These are phyloP conservation scores for Fallopia convolvulus DNA, from an alignment of 148 eudicot genomes.

Conservation along the genomic window DNA sequence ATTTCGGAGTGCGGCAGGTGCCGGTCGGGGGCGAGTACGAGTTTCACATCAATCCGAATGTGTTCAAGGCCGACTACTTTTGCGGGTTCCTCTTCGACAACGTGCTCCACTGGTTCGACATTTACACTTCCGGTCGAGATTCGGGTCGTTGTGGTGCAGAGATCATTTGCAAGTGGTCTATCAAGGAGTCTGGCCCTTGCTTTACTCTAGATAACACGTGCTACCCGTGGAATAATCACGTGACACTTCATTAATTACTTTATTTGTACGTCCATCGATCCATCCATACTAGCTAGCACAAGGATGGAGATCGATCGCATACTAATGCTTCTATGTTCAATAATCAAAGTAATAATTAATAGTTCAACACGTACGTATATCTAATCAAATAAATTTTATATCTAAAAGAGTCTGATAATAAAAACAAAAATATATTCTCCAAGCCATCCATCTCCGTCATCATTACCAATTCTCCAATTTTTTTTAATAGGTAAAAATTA, in stretches of 20 bases:
- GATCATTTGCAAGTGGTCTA: neutral
- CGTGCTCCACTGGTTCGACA: neutral
- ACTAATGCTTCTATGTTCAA: too few relatives aligned
- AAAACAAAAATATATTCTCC: neutral
- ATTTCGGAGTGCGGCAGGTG: neutral
- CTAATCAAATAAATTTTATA: neutral
- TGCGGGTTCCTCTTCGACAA: neutral
- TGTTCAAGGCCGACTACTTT: neutral
- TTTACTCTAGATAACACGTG: neutral
- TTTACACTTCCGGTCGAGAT: neutral
- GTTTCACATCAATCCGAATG: neutral
- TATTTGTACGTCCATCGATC: too few relatives aligned
- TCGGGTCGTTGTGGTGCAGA: neutral
- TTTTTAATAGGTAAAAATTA: too few relatives aligned
- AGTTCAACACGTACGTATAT: too few relatives aligned
- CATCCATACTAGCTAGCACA: too few relatives aligned
- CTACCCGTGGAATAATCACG: neutral
- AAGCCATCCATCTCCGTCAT: neutral
- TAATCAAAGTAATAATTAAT: too few relatives aligned
- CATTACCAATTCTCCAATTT: slow-evolving; percentile 30
- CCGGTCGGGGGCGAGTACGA: neutral
- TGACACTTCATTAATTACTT: too few relatives aligned
- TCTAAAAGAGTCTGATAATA: neutral
- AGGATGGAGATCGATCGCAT: too few relatives aligned
- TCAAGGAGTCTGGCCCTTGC: neutral